Evolutionary conservation across 1,284 basidiomycete species (phyloP).

Genomic region (Inonotus hispidus): DNA sequence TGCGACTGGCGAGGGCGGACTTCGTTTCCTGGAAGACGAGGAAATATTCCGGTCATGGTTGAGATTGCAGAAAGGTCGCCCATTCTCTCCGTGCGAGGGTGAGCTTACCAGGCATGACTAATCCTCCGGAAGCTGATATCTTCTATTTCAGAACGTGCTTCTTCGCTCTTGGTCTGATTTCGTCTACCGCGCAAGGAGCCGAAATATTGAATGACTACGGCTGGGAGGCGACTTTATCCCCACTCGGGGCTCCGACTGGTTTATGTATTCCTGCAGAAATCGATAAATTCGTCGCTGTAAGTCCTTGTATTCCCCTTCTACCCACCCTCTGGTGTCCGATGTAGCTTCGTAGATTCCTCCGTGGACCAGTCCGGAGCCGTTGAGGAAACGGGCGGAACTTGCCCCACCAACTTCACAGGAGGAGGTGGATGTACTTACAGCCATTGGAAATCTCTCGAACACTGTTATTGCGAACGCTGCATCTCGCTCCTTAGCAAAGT

Average conservation of each 20-base stretch:
- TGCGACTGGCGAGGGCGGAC: conserved; percentile 82
- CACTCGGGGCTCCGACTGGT: conserved; percentile 85
- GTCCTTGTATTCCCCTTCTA: conserved; percentile 28
- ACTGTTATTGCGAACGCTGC: conserved; percentile 93
- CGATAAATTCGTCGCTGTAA: conserved; percentile 73
- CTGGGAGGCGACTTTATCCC: conserved; percentile 88
- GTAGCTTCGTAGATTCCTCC: conserved; percentile 55
- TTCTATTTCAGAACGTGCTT: conserved; percentile 76
- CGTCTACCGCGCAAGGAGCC: conserved; percentile 67
- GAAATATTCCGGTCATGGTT: conserved; percentile 83
- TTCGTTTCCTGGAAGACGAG: conserved; percentile 94
- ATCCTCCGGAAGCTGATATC: conserved; percentile 14
- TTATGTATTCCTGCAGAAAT: conserved; percentile 85
- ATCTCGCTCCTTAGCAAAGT: conserved; percentile 83
- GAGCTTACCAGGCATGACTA: conserved; percentile 27
- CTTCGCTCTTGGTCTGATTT: conserved; percentile 86
- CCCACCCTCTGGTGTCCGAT: neutral
- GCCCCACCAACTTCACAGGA: conserved; percentile 62
- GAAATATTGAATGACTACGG: conserved; percentile 86
- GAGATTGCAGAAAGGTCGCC: conserved; percentile 88
- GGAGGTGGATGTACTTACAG: conserved; percentile 84
- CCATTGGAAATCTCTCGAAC: conserved; percentile 92
- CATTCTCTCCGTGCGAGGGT: conserved; percentile 93
- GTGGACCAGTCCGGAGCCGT: conserved; percentile 55
- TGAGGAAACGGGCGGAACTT: conserved; percentile 45